Evolutionary conservation across 805 yeast genomes (phyloP).

Genomic region (Saturnispora serradocipensis): DNA sequence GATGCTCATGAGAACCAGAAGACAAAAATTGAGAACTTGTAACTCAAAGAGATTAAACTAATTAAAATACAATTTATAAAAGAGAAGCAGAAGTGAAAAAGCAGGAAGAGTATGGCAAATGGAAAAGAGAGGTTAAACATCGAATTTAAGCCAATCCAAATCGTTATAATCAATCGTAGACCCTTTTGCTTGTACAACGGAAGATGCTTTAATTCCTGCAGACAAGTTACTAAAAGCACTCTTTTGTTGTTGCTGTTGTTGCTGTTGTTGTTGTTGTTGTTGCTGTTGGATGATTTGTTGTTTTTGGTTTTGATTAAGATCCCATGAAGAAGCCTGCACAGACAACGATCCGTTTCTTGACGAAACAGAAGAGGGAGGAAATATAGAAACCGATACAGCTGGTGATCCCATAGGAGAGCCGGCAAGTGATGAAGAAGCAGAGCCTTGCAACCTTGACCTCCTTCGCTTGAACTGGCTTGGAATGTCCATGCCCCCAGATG

Average conservation of each 20-base stretch:
- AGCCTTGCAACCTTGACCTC: conserved; percentile 20
- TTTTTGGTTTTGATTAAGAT: not conserved
- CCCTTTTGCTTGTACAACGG: not conserved
- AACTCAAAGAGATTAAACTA: not conserved
- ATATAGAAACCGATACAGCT: conserved; percentile 9
- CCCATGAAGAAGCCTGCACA: conserved; percentile 15
- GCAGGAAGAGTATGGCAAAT: not conserved
- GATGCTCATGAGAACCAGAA: not conserved
- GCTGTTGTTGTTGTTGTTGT: not conserved
- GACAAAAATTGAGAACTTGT: not conserved
- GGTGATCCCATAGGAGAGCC: conserved; percentile 17
- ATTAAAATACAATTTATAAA: not conserved
- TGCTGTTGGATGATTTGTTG: not conserved
- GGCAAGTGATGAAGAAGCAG: conserved; percentile 10
- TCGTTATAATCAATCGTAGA: conserved; percentile 17
- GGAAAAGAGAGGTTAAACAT: conserved; percentile 15
- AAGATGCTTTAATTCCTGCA: conserved; percentile 14
- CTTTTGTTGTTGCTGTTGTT: not conserved
- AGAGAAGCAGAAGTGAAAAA: not conserved
- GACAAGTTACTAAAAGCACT: conserved; percentile 14
- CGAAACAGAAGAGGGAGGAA: conserved; percentile 15
- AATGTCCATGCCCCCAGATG: conserved; percentile 4
- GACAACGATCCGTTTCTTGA: conserved; percentile 23
- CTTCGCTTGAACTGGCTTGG: conserved; percentile 24
- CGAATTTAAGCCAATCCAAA: conserved; percentile 30